phyloP scores from a whole-genome alignment of 306 rosid genomes.

The Astragalus glycyphyllos region DNA sequence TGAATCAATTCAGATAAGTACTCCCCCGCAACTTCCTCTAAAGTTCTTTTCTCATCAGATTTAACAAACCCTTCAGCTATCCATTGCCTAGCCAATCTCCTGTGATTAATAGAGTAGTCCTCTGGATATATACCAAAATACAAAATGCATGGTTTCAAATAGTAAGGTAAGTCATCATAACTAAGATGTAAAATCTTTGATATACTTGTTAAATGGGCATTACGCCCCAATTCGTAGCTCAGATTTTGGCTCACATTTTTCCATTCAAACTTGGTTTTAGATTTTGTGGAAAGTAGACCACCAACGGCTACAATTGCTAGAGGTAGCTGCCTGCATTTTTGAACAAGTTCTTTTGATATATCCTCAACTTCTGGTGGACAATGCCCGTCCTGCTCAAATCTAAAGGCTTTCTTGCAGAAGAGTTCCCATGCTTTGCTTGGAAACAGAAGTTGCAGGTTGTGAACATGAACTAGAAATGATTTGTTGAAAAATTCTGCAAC shows the following conservation, averaged over 20 bases:
- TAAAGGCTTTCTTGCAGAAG: conserved; percentile 25
- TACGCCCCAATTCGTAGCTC: background rate
- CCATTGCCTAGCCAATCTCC: conserved; percentile 2
- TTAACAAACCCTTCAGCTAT: conserved; percentile 32
- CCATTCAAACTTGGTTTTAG: conserved; percentile 9
- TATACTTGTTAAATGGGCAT: background rate
- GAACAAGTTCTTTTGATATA: conserved; percentile 1
- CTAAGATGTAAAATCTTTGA: conserved; percentile 21
- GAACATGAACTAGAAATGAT: conserved; percentile 5
- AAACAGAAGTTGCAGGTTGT: background rate
- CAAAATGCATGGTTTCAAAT: conserved; percentile 17
- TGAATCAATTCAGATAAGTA: conserved; percentile 14
- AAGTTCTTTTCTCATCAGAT: background rate
- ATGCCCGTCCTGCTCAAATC: background rate
- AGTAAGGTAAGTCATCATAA: conserved; percentile 29
- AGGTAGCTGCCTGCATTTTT: conserved; percentile 7
- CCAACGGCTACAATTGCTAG: conserved; percentile 31
- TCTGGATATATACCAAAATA: conserved; percentile 39
- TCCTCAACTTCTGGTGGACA: conserved; percentile 7
- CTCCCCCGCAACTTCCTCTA: conserved; percentile 16
- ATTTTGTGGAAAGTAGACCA: conserved; percentile 21
- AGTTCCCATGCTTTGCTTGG: conserved; percentile 29
- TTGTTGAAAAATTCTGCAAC: conserved; percentile 18
- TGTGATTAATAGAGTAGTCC: background rate
- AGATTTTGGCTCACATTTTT: background rate